A percentile compares a stretch with the other conserved stretches of the same genome.
phyloP scores from a whole-genome alignment of 1,139 yeast species.

The Hansenula anomala region DNA sequence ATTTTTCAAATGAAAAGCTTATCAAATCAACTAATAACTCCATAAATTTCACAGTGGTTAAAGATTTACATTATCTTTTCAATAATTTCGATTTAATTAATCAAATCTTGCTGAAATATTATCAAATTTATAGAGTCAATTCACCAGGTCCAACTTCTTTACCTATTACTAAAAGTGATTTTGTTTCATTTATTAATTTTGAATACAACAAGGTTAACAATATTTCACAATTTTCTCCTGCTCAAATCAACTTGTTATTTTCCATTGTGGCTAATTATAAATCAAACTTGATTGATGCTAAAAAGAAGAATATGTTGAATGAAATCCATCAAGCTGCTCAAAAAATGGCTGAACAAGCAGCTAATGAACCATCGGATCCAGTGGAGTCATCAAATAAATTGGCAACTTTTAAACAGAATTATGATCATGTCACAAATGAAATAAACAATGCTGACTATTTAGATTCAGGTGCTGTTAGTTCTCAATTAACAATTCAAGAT shows the following conservation, averaged over 20 bases:
- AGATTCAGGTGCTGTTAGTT: conserved; percentile 6
- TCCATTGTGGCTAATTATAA: conserved; percentile 31
- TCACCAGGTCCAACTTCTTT: conserved; percentile 1
- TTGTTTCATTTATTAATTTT: conserved; percentile 26
- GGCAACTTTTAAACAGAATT: conserved; percentile 28
- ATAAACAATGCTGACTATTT: conserved; percentile 20
- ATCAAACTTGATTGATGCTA: conserved; percentile 7
- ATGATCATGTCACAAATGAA: conserved; percentile 27
- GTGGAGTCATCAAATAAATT: conserved; percentile 18
- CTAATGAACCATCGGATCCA: conserved; percentile 1
- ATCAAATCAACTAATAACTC: conserved; percentile 26
- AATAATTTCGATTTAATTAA: conserved; percentile 33
- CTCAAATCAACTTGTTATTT: conserved; percentile 32
- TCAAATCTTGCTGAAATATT: conserved; percentile 30
- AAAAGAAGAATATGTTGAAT: conserved; percentile 7
- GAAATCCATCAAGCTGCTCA: conserved; percentile 6
- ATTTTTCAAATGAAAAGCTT: conserved; percentile 23
- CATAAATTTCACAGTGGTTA: conserved; percentile 29
- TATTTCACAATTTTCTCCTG: conserved; percentile 32
- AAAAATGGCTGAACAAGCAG: conserved; percentile 8
- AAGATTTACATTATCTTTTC: conserved; percentile 31
- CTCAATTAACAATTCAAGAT: conserved; percentile 32
- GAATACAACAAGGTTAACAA: conserved; percentile 34
- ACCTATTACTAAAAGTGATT: conserved; percentile 27
- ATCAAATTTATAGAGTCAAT: conserved; percentile 22